These are phyloP conservation scores for Hyaloscypha bicolor DNA, from an alignment of 495 filamentous ascomycete species.

Conservation along the genomic window DNA sequence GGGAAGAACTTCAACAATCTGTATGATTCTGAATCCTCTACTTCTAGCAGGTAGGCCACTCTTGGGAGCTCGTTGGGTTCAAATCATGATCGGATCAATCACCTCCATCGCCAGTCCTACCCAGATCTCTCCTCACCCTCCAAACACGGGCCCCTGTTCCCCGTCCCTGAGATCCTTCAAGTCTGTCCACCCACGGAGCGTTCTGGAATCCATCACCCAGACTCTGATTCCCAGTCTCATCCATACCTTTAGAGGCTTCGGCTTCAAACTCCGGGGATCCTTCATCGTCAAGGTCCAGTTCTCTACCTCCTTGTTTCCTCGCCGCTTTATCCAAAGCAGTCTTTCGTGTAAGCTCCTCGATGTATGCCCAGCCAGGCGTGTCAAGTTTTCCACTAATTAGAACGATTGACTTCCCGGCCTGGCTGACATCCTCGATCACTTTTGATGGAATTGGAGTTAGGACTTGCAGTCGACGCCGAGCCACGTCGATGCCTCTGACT, in stretches of 20 bases:
- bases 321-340: constrained; percentile 10
- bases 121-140: constrained; percentile 57
- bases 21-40: too few species aligned
- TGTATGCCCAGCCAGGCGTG: constrained; percentile 60
- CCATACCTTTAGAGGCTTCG: constrained; percentile 21
- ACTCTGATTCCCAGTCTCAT: constrained; percentile 2
- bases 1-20: too few species aligned
- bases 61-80: neutral
- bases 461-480: constrained; percentile 48
- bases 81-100: neutral
- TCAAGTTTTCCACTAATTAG: constrained; percentile 62
- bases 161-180: constrained; percentile 50
- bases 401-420: constrained; percentile 44
- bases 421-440: constrained; percentile 34
- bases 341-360: constrained; percentile 46
- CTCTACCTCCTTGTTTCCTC: constrained; percentile 22
- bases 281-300: constrained; percentile 26
- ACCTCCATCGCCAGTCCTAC: constrained; percentile 29
- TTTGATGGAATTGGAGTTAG: constrained; percentile 48
- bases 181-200: constrained; percentile 53
- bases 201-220: constrained; percentile 27
- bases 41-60: too few species aligned
- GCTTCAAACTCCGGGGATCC: constrained; percentile 28
- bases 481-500: constrained; percentile 55
- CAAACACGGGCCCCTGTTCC: constrained; percentile 53